phyloP scores from a whole-genome alignment of 176 grass and related monocot species.

The Phoenix dactylifera region DNA sequence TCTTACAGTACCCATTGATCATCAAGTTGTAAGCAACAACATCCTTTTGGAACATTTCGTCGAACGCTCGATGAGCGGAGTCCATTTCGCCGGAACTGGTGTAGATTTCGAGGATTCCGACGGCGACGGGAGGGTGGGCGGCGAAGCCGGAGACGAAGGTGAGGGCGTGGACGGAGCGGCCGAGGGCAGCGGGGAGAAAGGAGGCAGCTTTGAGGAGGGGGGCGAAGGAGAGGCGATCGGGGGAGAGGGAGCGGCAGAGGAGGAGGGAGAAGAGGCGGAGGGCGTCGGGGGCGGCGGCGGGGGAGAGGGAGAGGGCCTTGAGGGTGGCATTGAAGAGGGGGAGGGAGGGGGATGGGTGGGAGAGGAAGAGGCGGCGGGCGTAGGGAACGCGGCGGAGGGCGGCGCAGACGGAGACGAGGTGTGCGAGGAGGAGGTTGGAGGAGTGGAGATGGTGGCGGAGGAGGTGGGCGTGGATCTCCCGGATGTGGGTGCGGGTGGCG shows the following conservation, averaged over 20 bases:
- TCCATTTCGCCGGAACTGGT: constrained; percentile 5
- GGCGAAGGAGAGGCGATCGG: constrained; percentile 10
- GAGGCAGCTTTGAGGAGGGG: constrained; percentile 28
- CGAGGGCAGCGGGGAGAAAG: constrained; percentile 11
- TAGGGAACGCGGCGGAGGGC: constrained; percentile 14
- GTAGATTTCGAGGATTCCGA: constrained; percentile 27
- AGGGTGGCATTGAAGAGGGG: constrained; percentile 40
- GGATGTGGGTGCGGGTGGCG: constrained; percentile 15
- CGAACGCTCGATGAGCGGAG: constrained; percentile 26
- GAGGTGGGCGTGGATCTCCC: constrained; percentile 36
- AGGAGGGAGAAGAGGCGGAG: constrained; percentile 23
- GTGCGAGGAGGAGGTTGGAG: constrained; percentile 15
- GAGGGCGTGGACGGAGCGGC: constrained; percentile 28
- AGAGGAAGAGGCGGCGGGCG: constrained; percentile 18
- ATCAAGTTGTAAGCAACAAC: constrained; percentile 18
- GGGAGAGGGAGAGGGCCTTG: constrained; percentile 25
- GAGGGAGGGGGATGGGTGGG: constrained; percentile 17
- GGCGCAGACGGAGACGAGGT: constrained; percentile 39
- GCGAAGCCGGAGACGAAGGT: constrained; percentile 36
- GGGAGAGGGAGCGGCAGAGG: constrained; percentile 16
- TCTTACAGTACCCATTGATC: constrained; percentile 15
- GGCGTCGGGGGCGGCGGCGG: constrained; percentile 16
- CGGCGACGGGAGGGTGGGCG: constrained; percentile 32
- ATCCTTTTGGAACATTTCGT: constrained; percentile 34
- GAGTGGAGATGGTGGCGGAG: constrained; percentile 27